Percentiles rank a stretch among this genome's conserved stretches.
These are phyloP conservation scores for Picea sitchensis DNA, from an alignment of 75 land plant genomes.

Conservation along the genomic window DNA sequence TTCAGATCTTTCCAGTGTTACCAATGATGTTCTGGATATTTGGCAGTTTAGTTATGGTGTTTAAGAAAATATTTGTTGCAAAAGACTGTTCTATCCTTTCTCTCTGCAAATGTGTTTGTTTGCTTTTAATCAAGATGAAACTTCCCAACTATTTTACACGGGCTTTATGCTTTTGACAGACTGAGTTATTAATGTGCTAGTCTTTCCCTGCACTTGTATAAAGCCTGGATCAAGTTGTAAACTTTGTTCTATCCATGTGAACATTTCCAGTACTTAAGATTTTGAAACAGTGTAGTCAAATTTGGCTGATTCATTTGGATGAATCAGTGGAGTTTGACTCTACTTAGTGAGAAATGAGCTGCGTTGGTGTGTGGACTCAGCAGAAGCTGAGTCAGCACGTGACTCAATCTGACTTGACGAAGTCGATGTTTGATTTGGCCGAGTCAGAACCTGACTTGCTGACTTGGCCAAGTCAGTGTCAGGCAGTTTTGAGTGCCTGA, in stretches of 20 bases:
- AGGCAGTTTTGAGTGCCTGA: no score
- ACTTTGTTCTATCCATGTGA: not conserved
- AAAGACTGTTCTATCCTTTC: not conserved
- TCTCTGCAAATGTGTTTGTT: not conserved
- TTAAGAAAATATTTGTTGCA: not conserved
- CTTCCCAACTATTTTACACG: not conserved
- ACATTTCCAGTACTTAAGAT: not conserved
- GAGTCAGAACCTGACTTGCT: no score
- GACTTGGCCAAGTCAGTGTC: no score
- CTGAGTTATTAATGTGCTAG: not conserved
- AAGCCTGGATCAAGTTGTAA: not conserved
- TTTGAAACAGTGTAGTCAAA: not conserved
- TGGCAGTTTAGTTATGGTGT: not conserved
- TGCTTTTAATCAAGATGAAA: not conserved
- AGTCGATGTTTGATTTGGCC: no score
- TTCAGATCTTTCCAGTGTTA: not conserved
- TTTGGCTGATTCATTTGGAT: no score
- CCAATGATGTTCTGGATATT: not conserved
- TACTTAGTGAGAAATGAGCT: no score
- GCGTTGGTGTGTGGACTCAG: no score
- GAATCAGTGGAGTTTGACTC: no score
- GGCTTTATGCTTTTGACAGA: not conserved
- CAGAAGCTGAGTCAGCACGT: no score
- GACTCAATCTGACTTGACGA: no score
- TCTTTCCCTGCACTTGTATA: not conserved